These are phyloP conservation scores for Przewalskia tangutica DNA, from an alignment of 257 asterid genomes.

Conservation along the genomic window DNA sequence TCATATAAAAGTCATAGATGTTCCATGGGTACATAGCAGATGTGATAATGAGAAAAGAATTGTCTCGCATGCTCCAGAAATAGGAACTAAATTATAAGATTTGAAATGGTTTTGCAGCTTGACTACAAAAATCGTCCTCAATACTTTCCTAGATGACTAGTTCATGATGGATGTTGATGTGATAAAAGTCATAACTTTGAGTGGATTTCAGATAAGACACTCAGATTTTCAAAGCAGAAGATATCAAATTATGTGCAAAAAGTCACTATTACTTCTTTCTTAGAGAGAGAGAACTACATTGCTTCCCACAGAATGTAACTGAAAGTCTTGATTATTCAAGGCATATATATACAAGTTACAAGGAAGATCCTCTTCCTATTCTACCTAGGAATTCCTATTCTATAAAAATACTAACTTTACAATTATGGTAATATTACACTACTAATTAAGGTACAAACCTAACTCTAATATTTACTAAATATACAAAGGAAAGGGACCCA, in stretches of 20 bases:
- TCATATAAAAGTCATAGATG: neutral
- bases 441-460: no score
- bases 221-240: neutral
- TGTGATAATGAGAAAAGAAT: neutral
- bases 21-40: neutral
- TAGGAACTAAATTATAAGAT: neutral
- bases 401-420: no score
- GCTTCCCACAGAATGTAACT: constrained; percentile 16
- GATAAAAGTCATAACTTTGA: neutral
- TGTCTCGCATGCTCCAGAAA: neutral
- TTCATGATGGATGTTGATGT: neutral
- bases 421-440: no score
- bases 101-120: neutral
- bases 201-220: neutral
- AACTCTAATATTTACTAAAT: no score
- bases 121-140: neutral
- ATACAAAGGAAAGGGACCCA: no score
- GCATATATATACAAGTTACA: no score
- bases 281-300: neutral
- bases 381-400: no score
- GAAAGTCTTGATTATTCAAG: no score
- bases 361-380: no score
- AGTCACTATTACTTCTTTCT: neutral
- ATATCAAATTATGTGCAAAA: neutral
- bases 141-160: neutral